Percentiles rank a stretch among this genome's conserved stretches.
Conservation (phyloP, 2,329 filamentous ascomycete genomes). For the Helotiales sp. region DNA sequence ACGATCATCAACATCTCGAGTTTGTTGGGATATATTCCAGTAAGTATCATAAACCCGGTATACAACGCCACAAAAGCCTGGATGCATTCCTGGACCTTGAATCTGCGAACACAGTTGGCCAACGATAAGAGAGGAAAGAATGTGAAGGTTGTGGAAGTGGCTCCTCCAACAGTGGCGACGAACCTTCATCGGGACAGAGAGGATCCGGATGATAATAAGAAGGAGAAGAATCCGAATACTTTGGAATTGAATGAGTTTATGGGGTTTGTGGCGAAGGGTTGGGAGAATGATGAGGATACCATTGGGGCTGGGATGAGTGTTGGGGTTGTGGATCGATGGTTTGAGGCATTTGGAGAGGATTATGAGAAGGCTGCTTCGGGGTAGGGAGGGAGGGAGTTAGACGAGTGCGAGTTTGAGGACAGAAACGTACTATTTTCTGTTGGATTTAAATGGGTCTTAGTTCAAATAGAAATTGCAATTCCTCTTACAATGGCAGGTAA, state of each 20-base stretch:
- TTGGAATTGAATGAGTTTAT: conserved; percentile 61
- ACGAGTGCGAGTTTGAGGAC: too few species aligned
- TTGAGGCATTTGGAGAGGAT: conserved; percentile 33
- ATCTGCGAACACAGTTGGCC: conserved; percentile 55
- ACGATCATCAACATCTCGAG: conserved; percentile 59
- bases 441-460: too few species aligned
- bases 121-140: conserved; percentile 34
- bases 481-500: too few species aligned
- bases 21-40: conserved; percentile 57
- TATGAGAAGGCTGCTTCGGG: conserved; percentile 8
- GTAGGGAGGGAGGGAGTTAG: background rate
- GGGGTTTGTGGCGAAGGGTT: conserved; percentile 50
- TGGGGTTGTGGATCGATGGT: conserved; percentile 52
- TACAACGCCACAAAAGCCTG: conserved; percentile 66
- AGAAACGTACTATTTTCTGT: too few species aligned
- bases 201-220: conserved; percentile 64
- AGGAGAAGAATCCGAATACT: conserved; percentile 54
- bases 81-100: conserved; percentile 62
- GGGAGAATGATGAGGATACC: conserved; percentile 54
- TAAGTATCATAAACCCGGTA: conserved; percentile 59
- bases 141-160: conserved; percentile 59
- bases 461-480: too few species aligned
- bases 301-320: conserved; percentile 53
- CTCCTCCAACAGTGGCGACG: conserved; percentile 58
- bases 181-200: conserved; percentile 60